Conservation (phyloP, 164 flowering plant species). For the Berberis vulgaris region DNA sequence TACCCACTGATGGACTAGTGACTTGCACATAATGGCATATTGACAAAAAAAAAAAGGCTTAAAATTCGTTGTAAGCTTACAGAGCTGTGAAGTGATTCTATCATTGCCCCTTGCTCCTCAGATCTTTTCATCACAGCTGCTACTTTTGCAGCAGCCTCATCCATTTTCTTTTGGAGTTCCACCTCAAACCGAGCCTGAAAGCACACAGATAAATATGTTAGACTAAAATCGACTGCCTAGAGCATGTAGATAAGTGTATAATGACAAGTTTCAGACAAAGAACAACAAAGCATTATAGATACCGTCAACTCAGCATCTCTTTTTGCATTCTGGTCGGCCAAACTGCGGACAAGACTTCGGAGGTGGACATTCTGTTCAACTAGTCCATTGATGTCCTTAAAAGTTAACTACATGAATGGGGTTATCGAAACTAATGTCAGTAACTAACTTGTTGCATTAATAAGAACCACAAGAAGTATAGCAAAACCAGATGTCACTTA, state of each 20-base stretch:
- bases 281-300: background rate
- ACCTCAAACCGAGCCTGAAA: constrained; percentile 58
- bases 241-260: too few relatives aligned
- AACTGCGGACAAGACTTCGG: constrained; percentile 69
- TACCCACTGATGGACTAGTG: too few relatives aligned
- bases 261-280: too few relatives aligned
- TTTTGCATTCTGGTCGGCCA: constrained; percentile 58
- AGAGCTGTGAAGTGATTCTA: constrained; percentile 83
- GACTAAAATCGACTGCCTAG: background rate
- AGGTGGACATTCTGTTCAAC: constrained; percentile 96
- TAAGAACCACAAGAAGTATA: background rate
- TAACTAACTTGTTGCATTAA: background rate
- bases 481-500: constrained; percentile 6
- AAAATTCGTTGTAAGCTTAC: constrained; percentile 25
- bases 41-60: background rate
- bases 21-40: too few relatives aligned
- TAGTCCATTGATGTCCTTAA: constrained; percentile 78
- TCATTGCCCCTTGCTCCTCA: constrained; percentile 82
- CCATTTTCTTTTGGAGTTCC: constrained; percentile 56
- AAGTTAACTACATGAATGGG: constrained; percentile 45
- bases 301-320: constrained; percentile 63
- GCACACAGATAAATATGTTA: background rate
- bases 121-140: constrained; percentile 64
- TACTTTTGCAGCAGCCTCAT: constrained; percentile 74
- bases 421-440: background rate